Evolutionary conservation across 129 eudicot species (phyloP), one percentile per base, ranked within the genome.

Genomic region (Pulicaria dysenterica): DNA sequence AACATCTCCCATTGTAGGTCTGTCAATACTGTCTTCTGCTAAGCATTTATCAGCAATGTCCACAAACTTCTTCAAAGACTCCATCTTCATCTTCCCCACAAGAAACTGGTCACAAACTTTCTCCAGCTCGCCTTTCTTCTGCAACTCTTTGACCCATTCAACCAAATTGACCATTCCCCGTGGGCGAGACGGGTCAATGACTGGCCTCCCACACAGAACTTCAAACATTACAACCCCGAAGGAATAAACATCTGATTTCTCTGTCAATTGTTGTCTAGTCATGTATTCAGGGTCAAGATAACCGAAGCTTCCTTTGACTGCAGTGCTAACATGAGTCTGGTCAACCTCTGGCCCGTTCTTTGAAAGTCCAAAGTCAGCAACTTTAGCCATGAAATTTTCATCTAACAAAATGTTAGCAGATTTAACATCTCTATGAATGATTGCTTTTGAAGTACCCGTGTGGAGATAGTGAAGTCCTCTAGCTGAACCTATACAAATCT

Each of bases 261-360:
- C 92, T 1, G 86, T 87, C 74, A 88, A 37, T 45, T 88, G 85
- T 74, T 88, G 95, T 46, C 79, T 73, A 24, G 73, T 83, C 83
- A 88, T 70, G 65, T 88, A 88, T 67, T 88, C 95, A 1, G 95
- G 95, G 58, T 88, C 95, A 50, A 88, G 80, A 70, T 87, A 84
- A 45, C 89, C 93, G 24, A 87, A 87, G 70, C 92, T 87, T 75
- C 95, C 95, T 81, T 88, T 88, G 46, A 88, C 95, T 16, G 88
- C 91, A 3, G 95, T 88, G 51, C 88, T 85, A 48, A 88, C 95
- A 73, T 88, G 91, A 37, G 82, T 79, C 59, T 88, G 80, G 54
- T 88, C 91, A 14, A 88, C 10, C 55, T 81, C 88, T 2, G 95
- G 91, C 48, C 95, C 91, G 64, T 67, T 58, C 54, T 88, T 88